Conservation (phyloP, 2,329 filamentous ascomycete genomes). For the Alternaria gaisen region DNA sequence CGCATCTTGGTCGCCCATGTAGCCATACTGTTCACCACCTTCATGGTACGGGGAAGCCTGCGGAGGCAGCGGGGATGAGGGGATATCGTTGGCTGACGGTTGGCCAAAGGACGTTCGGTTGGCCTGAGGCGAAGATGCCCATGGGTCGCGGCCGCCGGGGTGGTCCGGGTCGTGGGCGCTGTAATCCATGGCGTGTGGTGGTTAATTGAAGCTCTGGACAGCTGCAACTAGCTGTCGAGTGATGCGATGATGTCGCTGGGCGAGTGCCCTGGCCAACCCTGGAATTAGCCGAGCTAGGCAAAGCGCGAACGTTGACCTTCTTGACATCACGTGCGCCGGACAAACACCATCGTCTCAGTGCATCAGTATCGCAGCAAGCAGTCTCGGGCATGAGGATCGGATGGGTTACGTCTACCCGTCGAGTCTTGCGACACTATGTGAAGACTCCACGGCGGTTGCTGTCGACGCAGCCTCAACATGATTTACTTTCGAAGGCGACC, state of each 20-base stretch:
- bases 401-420: conserved; percentile 48
- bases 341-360: conserved; percentile 13
- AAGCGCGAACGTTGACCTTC: conserved; percentile 36
- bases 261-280: conserved; percentile 18
- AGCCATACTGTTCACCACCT: conserved; percentile 46
- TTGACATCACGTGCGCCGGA: conserved; percentile 38
- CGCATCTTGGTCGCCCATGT: conserved; percentile 43
- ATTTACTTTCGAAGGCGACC: conserved; percentile 71
- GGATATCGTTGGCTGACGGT: conserved; percentile 53
- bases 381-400: conserved; percentile 45
- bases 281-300: conserved; percentile 35
- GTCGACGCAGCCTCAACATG: conserved; percentile 33
- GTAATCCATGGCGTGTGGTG: conserved; percentile 68
- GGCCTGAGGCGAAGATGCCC: conserved; percentile 67
- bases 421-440: conserved; percentile 45
- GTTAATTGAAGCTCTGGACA: conserved; percentile 33
- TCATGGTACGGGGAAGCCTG: conserved; percentile 52
- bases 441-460: conserved; percentile 40
- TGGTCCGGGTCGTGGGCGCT: conserved; percentile 67
- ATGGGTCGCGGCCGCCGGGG: conserved; percentile 67
- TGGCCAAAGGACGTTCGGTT: conserved; percentile 59
- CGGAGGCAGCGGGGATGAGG: conserved; percentile 52
- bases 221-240: conserved; percentile 30
- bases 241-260: conserved; percentile 28
- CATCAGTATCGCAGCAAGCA: conserved; percentile 17